Base-by-base conservation (phyloP, 352 stramenopile species). In the Globisporangium solare region DNA sequence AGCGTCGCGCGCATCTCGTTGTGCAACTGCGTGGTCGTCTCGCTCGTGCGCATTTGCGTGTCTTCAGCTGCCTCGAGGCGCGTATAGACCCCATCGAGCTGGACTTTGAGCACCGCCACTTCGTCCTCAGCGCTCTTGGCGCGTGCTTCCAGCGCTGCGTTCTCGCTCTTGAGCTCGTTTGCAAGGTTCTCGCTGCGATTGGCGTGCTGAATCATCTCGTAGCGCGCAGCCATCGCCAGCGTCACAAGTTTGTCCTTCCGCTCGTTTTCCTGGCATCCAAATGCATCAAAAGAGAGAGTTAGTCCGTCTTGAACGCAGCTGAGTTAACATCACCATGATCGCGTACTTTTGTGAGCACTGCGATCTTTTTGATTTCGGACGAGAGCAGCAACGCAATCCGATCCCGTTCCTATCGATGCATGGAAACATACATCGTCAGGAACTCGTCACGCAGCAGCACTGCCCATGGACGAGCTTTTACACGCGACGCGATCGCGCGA, bases 311-410 rank as follows among this genome's bases (percentile, higher is more conserved):
- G 24, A 27, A 27, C 24, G 24, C 24, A 27, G 37, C 14, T 17
- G 14, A 42, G 6, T 2, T 2, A 24, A 5, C 17, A 21, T 35
- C 18, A 41, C 21, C 13, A 27, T 60, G n/a, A 37, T 35, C 3
- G 22, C 47, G 6, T n/a, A 83, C 76, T 65, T 89, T 86, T 18
- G 67, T 81, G 14, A 94, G 58, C 32, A 73, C 54, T 27, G 79
- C 76, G 20, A 91, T 70, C 54, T 94, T 94, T 61, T 89, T 90
- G 58, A 94, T 88, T 53, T 94, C 81, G 0, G 60, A 55, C 10
- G 75, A 53, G 8, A 94, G 64, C 43, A 89, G 57, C 12, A 68
- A 40, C 6, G 75, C 62, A 21, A 94, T 53, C 17, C 46, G 58
- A 27, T 89, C 66, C 14, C 83, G 76, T 37, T 94, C 83, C 59